phyloP scores from a whole-genome alignment of 1,284 basidiomycete species.

The Dichomitus squalens region DNA sequence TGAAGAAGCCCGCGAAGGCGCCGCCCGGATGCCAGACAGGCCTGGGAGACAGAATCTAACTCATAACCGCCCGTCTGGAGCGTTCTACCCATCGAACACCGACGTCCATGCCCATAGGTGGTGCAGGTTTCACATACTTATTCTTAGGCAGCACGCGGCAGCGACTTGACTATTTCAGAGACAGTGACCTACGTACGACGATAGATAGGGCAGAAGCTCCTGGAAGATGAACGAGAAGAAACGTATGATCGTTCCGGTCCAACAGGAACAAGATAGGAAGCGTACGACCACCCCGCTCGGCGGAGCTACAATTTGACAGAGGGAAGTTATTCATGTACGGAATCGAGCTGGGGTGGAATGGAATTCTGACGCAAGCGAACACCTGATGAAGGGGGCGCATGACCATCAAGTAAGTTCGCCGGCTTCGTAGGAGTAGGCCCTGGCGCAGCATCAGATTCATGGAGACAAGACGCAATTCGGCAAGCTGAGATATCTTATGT shows the following conservation, averaged over 20 bases:
- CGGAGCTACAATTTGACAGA: not conserved
- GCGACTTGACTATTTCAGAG: slow-evolving; percentile 1
- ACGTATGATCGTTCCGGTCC: not conserved
- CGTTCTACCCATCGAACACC: slow-evolving; percentile 16
- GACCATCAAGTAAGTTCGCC: not conserved
- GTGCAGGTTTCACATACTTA: slow-evolving; percentile 17
- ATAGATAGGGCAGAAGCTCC: not conserved
- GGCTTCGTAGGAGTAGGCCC: not conserved
- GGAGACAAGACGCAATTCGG: not conserved
- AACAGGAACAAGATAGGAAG: not conserved
- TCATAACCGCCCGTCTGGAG: slow-evolving; percentile 9
- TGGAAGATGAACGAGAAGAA: not conserved
- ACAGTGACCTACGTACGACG: not conserved
- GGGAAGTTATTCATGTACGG: not conserved
- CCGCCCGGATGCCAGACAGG: slow-evolving; percentile 9
- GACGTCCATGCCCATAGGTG: slow-evolving; percentile 6
- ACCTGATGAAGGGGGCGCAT: slow-evolving; percentile 1
- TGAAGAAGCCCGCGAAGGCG: not conserved
- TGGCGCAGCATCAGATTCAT: not conserved
- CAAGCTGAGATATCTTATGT: not conserved
- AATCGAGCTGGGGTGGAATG: not conserved
- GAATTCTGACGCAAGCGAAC: not conserved
- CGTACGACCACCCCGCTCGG: not conserved
- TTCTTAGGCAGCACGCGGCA: slow-evolving; percentile 12
- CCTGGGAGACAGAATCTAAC: slow-evolving; percentile 16